Evolutionary conservation across 148 eudicot species (phyloP).

Genomic region (Selenicereus undatus): DNA sequence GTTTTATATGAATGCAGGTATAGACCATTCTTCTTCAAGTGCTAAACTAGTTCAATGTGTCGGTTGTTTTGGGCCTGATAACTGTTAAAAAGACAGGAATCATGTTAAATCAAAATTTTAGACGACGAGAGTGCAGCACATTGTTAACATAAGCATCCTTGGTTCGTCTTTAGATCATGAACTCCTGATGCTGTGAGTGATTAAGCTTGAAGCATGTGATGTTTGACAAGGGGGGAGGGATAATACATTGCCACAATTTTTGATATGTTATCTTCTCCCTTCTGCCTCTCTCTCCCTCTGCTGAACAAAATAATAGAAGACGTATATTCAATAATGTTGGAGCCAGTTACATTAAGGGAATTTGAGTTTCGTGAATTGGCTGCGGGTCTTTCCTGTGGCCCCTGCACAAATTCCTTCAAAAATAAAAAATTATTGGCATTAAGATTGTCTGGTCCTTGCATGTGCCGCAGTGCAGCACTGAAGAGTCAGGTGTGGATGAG

Average conservation of each 20-base stretch:
- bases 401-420: too few relatives aligned
- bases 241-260: neutral
- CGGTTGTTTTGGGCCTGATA: neutral
- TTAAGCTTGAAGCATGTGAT: neutral
- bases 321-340: too few relatives aligned
- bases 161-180: neutral
- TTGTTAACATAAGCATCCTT: neutral
- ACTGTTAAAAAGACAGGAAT: neutral
- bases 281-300: neutral
- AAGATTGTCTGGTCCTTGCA: too few relatives aligned
- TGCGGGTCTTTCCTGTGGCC: too few relatives aligned
- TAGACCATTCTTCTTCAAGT: neutral
- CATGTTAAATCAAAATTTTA: neutral
- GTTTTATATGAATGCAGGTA: constrained; percentile 97
- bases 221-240: neutral
- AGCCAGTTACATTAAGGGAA: too few relatives aligned
- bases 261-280: neutral
- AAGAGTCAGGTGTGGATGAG: too few relatives aligned
- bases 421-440: too few relatives aligned
- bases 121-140: neutral
- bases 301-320: too few relatives aligned
- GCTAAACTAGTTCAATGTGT: neutral
- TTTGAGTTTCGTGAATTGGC: too few relatives aligned
- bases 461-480: too few relatives aligned
- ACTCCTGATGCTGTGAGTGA: neutral